Evolutionary conservation across 164 flowering plant species (phyloP).

Genomic region (Vitis rupestris): DNA sequence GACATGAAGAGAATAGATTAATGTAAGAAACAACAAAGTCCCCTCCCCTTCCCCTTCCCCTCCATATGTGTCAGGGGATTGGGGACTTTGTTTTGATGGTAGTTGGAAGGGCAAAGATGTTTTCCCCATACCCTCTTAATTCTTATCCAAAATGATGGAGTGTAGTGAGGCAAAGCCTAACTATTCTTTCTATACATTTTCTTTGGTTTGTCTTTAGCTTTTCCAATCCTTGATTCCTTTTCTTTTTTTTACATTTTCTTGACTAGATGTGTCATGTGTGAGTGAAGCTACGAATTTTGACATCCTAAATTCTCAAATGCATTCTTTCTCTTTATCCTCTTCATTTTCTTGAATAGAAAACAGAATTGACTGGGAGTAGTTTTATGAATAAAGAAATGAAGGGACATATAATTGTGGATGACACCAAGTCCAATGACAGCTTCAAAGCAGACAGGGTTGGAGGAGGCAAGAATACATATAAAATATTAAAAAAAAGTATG

Average conservation of each 20-base stretch:
- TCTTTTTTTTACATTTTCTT: constrained; percentile 6
- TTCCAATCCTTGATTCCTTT: not conserved
- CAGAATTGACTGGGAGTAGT: constrained; percentile 22
- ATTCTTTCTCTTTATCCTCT: constrained; percentile 4
- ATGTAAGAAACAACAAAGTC: too few species aligned
- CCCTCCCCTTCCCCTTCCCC: not conserved
- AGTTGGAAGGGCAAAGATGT: constrained; percentile 29
- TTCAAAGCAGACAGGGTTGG: constrained; percentile 37
- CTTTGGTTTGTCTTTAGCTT: constrained; percentile 2
- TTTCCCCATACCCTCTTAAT: constrained; percentile 27
- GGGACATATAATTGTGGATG: constrained; percentile 33
- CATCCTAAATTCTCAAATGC: constrained; percentile 22
- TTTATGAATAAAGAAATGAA: constrained; percentile 15
- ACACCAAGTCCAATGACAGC: constrained; percentile 43
- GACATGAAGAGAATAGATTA: too few species aligned
- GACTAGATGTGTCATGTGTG: constrained; percentile 14
- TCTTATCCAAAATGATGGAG: constrained; percentile 36
- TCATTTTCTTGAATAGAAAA: constrained; percentile 6
- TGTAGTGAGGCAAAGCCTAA: constrained; percentile 6
- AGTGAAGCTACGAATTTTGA: constrained; percentile 22
- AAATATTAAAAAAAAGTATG: constrained; percentile 10
- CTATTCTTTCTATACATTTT: not conserved
- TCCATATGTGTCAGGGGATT: constrained; percentile 12
- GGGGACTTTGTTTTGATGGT: constrained; percentile 29
- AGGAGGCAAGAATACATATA: constrained; percentile 6